phyloP scores from a whole-genome alignment of 2,329 filamentous ascomycete species.

The Aspergillus sp. region DNA sequence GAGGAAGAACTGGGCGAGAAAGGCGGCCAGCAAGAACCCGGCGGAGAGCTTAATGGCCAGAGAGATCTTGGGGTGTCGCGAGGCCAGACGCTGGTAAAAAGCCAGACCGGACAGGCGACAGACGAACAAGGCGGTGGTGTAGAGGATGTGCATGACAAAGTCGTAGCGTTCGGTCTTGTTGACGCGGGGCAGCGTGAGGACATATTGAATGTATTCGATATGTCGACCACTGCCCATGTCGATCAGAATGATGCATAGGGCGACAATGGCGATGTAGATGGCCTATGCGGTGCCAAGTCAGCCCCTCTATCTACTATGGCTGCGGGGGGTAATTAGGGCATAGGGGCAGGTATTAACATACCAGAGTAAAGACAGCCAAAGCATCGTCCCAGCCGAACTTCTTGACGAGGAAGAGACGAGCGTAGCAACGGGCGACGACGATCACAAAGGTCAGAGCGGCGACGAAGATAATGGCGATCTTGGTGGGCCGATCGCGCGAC shows the following conservation, averaged over 20 bases:
- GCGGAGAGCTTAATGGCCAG: conserved; percentile 32
- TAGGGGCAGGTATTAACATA: conserved; percentile 23
- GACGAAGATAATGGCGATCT: conserved; percentile 33
- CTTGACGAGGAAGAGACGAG: conserved; percentile 48
- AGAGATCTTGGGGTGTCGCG: conserved; percentile 30
- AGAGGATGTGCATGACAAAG: conserved; percentile 55
- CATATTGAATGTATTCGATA: conserved; percentile 45
- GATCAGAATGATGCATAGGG: conserved; percentile 49
- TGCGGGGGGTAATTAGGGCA: conserved; percentile 8
- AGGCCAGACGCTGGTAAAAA: conserved; percentile 53
- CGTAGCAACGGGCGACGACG: conserved; percentile 49
- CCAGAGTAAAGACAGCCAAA: conserved; percentile 51
- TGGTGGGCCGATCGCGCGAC: conserved; percentile 29
- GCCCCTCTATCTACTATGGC: no score
- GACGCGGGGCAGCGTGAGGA: conserved; percentile 46
- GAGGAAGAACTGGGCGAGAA: conserved; percentile 53
- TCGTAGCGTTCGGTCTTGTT: conserved; percentile 52
- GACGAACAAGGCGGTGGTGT: conserved; percentile 53
- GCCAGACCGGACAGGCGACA: conserved; percentile 57
- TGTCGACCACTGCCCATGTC: conserved; percentile 49
- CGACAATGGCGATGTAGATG: conserved; percentile 48
- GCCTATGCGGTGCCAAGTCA: conserved; percentile 14
- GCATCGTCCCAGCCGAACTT: conserved; percentile 52
- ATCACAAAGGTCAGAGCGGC: conserved; percentile 33
- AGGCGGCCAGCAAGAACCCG: conserved; percentile 44